A percentile compares a stretch with the other conserved stretches of the same genome.
Conservation (phyloP, 2,329 filamentous ascomycete species). For the Ascochyta koolunga region DNA sequence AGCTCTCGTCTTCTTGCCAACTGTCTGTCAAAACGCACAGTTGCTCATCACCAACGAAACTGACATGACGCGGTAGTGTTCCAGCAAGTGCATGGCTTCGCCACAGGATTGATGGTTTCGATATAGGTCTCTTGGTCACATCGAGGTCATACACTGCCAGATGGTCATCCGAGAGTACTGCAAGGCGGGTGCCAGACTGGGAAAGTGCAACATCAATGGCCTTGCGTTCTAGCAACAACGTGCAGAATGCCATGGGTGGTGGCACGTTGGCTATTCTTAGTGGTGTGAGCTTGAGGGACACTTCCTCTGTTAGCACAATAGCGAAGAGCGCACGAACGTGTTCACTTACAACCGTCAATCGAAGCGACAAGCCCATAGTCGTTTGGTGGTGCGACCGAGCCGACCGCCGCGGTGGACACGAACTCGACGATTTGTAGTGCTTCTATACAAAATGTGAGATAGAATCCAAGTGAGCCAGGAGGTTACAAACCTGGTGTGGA, state of each 20-base stretch:
- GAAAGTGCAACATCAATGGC: conserved; percentile 77
- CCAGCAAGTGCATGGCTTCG: conserved; percentile 23
- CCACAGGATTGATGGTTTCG: conserved; percentile 54
- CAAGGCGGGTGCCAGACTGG: conserved; percentile 57
- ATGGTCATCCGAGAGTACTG: conserved; percentile 70
- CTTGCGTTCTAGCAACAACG: conserved; percentile 67
- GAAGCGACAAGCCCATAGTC: conserved; percentile 83
- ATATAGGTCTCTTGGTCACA: conserved; percentile 60
- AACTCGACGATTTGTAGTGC: conserved; percentile 67
- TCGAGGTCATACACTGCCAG: conserved; percentile 75
- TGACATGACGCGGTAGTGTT: conserved; percentile 53
- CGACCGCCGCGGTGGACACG: conserved; percentile 70
- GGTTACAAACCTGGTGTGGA: conserved; percentile 43
- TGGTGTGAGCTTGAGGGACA: conserved; percentile 79
- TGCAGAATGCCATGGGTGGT: conserved; percentile 88
- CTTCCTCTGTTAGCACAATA: conserved; percentile 41
- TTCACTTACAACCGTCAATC: conserved; percentile 73
- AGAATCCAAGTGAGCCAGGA: neutral
- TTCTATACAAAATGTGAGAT: conserved; percentile 33
- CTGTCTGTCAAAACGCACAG: conserved; percentile 45
- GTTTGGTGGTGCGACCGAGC: conserved; percentile 71
- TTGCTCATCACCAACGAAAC: conserved; percentile 50
- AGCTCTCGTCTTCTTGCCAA: conserved; percentile 40
- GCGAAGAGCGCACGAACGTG: too few relatives aligned
- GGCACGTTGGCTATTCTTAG: conserved; percentile 84